Conservation (phyloP, 2,329 filamentous ascomycete genomes). For the Alternaria solani region DNA sequence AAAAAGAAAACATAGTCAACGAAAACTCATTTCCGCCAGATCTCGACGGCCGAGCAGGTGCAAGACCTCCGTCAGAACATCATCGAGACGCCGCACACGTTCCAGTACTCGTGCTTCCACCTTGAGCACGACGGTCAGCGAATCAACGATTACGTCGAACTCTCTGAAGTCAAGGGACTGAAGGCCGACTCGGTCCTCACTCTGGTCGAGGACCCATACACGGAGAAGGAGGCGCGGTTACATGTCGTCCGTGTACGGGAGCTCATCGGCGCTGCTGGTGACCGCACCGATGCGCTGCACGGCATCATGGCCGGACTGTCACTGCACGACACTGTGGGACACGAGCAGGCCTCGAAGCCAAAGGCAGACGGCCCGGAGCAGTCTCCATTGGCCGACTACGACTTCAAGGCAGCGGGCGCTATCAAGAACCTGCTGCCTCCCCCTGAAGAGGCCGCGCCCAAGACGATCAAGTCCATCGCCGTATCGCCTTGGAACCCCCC, state of each 20-base stretch:
- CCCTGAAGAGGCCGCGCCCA: constrained; percentile 73
- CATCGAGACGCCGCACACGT: constrained; percentile 89
- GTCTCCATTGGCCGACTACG: constrained; percentile 70
- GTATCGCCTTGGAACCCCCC: constrained; percentile 97
- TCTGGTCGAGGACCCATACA: constrained; percentile 94
- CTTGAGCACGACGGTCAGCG: constrained; percentile 87
- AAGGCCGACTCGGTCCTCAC: constrained; percentile 78
- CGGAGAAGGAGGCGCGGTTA: constrained; percentile 96
- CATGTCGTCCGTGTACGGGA: constrained; percentile 91
- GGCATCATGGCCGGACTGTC: constrained; percentile 86
- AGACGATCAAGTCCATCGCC: constrained; percentile 87
- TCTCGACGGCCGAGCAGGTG: constrained; percentile 92
- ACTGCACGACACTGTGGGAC: constrained; percentile 80
- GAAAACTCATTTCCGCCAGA: constrained; percentile 60
- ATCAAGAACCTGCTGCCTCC: constrained; percentile 76
- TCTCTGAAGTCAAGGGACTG: constrained; percentile 86
- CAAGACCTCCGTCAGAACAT: constrained; percentile 97
- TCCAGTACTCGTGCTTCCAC: constrained; percentile 99
- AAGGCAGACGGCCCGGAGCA: constrained; percentile 44
- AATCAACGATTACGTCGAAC: constrained; percentile 93
- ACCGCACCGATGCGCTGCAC: constrained; percentile 85
- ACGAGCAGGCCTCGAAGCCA: constrained; percentile 43
- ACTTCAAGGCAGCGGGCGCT: constrained; percentile 74
- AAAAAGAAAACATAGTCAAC: background rate
- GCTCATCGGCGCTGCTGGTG: constrained; percentile 88